phyloP scores from a whole-genome alignment of 306 rosid genomes.

The Quercus parvula region DNA sequence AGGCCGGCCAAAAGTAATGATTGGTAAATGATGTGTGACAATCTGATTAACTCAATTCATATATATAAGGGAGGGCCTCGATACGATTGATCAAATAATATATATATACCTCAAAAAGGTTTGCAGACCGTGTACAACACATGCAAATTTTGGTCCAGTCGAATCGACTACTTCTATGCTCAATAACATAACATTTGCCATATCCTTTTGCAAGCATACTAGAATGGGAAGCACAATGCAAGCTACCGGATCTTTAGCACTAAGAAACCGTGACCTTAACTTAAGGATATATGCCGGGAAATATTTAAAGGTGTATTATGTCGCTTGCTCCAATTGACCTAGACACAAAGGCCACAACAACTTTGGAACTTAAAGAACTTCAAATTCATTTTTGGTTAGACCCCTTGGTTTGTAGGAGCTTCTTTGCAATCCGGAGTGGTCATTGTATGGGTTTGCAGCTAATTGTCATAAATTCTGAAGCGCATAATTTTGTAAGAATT shows the following conservation, averaged over 20 bases:
- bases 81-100: too few species aligned
- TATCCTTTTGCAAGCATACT: background rate
- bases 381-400: conserved; percentile 56
- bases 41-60: too few species aligned
- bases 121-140: background rate
- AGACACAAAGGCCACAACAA: conserved; percentile 51
- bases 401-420: conserved; percentile 58
- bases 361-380: conserved; percentile 49
- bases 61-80: too few species aligned
- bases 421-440: conserved; percentile 78
- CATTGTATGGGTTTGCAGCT: conserved; percentile 38
- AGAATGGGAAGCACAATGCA: too few species aligned
- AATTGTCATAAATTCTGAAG: too few species aligned
- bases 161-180: background rate
- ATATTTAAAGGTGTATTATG: background rate
- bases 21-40: too few species aligned
- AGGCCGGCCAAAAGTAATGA: background rate
- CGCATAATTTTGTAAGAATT: too few species aligned
- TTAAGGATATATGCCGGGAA: background rate
- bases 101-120: background rate
- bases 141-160: background rate
- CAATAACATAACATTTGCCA: background rate
- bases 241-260: background rate
- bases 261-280: background rate
- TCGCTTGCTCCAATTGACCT: conserved; percentile 33